A percentile compares a stretch with the other conserved stretches of the same genome.
Evolutionary conservation across 2,329 filamentous ascomycete species (phyloP).

Genomic region (Dactylellina parvicollis): DNA sequence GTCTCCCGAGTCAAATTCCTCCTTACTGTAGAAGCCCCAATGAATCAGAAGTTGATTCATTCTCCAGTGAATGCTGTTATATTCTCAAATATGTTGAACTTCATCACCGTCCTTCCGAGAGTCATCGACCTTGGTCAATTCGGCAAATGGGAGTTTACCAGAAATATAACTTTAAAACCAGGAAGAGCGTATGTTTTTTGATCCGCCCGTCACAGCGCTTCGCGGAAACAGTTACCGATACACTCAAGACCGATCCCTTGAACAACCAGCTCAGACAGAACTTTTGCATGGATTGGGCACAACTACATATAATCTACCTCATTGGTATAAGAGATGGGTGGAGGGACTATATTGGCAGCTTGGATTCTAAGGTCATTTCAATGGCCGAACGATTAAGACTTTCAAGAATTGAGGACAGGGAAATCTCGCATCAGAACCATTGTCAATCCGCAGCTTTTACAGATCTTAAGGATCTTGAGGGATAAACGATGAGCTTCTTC

Average conservation of each 20-base stretch:
- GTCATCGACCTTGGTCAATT: not conserved
- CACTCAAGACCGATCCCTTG: not conserved
- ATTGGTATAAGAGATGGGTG: not conserved
- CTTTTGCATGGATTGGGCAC: not conserved
- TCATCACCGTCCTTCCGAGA: not conserved
- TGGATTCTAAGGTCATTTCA: constrained; percentile 1
- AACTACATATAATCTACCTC: not conserved
- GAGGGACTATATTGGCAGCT: constrained; percentile 8
- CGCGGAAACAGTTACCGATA: not conserved
- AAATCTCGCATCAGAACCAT: not conserved
- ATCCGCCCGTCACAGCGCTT: not conserved
- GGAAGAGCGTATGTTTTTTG: not conserved
- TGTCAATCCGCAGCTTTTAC: not conserved
- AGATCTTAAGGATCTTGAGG: constrained; percentile 1
- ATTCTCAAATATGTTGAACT: constrained; percentile 6
- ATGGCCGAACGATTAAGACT: not conserved
- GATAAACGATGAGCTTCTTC: constrained; percentile 3
- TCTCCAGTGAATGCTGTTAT: constrained; percentile 11
- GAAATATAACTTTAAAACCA: not conserved
- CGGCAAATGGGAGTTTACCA: constrained; percentile 6
- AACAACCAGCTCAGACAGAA: not conserved
- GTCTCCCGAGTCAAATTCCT: too few relatives aligned
- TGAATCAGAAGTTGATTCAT: not conserved
- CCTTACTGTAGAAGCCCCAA: too few relatives aligned
- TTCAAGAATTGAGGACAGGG: not conserved